Percentiles rank a stretch among this genome's conserved stretches.
Evolutionary conservation across 2,329 filamentous ascomycete species (phyloP).

Genomic region (Verticillium nonalfalfae): DNA sequence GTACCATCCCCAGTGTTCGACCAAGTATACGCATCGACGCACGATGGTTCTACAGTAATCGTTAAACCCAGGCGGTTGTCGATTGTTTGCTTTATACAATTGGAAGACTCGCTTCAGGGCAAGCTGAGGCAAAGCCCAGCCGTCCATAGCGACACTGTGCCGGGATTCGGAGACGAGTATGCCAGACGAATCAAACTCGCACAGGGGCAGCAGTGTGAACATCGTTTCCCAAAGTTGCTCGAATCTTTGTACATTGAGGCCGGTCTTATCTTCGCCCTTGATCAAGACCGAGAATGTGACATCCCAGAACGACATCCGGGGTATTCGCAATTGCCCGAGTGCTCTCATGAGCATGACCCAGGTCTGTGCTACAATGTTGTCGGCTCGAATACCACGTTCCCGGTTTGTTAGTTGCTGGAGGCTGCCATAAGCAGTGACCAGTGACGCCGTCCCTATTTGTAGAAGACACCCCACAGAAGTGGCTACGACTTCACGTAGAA

Average conservation of each 20-base stretch:
- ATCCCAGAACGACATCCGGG: constrained; percentile 55
- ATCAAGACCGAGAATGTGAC: constrained; percentile 39
- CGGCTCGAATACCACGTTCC: constrained; percentile 44
- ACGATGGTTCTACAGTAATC: constrained; percentile 56
- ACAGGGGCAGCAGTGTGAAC: constrained; percentile 55
- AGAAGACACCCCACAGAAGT: constrained; percentile 33
- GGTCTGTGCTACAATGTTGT: constrained; percentile 37
- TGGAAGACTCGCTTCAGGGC: constrained; percentile 51
- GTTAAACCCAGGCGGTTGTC: constrained; percentile 57
- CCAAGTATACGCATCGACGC: constrained; percentile 55
- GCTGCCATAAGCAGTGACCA: constrained; percentile 40
- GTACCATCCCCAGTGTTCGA: constrained; percentile 61
- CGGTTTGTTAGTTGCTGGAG: constrained; percentile 37
- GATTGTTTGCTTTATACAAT: constrained; percentile 47
- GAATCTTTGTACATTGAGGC: constrained; percentile 37
- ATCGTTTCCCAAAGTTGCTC: constrained; percentile 53
- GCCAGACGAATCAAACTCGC: constrained; percentile 52
- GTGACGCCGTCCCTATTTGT: constrained; percentile 29
- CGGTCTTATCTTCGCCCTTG: constrained; percentile 22
- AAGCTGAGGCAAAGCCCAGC: constrained; percentile 54
- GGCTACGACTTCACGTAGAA: constrained; percentile 36
- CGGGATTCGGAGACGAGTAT: constrained; percentile 34
- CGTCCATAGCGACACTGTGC: constrained; percentile 37
- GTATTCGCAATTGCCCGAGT: constrained; percentile 42
- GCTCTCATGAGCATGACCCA: constrained; percentile 55